Base-by-base conservation (phyloP, 306 rosid genomes). In the Arachis hypogaea region DNA sequence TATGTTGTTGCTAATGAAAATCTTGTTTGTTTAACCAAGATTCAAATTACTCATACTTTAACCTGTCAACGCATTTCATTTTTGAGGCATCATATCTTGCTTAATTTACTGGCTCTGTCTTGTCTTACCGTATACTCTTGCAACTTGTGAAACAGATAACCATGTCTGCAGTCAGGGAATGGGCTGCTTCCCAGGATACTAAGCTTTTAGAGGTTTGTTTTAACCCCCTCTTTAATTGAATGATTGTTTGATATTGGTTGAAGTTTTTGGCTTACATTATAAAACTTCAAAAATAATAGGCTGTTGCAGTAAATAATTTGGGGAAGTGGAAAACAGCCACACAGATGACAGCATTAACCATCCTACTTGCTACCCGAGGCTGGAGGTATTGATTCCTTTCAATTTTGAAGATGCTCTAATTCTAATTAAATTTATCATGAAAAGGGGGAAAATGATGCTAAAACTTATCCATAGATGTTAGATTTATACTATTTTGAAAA, bases 311-410 rank as follows among this genome's bases (percentile, higher is more conserved):
- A 80, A 95, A 92, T 90, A 90, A 87, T 88, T 89, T 92, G 98
- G 99, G 98, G 36, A 95, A 95, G 92, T 95, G 97, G 98, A 95
- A 95, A 88, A 95, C 99, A 61, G 98, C 99, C 55, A 76, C 99
- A 28, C 98, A 95, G 84, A 95, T 95, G 99, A 82, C 85, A 9
- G 97, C 99, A 0, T 70, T 92, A 74, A 90, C 98, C 59, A 80
- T 87, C 85, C 99, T 95, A 69, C 88, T 95, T 14, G 98, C 96
- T 0, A 85, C 92, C 81, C 90, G 98, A 69, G 98, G 90, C 85
- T 80, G 83, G 87, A 92, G 99, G 99, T 95, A 51, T 49, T 6
- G 3, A 65, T 11, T 6, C 45, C 76, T 75, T 55, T 57, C 5
- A 9, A 9, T 45, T 68, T 58, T 58, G 59, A 60, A 68, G 64